phyloP scores from a whole-genome alignment of 129 eudicot genomes.

The Arctium minus region DNA sequence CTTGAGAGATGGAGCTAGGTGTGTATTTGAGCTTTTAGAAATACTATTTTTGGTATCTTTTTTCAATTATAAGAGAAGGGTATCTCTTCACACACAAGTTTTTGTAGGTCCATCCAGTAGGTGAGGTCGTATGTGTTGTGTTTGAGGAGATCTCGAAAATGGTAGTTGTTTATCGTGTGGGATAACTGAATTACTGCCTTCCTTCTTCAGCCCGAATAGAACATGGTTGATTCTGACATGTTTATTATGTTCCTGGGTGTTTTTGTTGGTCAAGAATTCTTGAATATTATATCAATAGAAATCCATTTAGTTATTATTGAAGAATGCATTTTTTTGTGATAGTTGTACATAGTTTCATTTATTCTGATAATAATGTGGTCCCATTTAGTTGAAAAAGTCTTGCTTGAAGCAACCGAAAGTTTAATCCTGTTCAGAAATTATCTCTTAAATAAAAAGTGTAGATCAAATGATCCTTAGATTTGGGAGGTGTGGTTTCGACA shows the following conservation, averaged over 20 bases:
- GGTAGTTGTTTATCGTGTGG: no score
- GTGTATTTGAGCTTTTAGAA: neutral
- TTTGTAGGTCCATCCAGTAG: no score
- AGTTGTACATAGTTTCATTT: neutral
- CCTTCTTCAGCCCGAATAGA: no score
- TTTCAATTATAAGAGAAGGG: neutral
- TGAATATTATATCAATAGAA: neutral
- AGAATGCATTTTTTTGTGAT: neutral
- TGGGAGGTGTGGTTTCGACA: neutral
- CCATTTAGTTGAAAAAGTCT: neutral
- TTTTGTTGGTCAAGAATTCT: no score
- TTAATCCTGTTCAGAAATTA: no score
- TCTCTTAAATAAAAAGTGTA: no score
- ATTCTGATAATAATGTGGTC: neutral
- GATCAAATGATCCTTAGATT: neutral
- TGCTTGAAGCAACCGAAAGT: no score
- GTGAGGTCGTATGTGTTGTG: no score
- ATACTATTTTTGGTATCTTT: neutral
- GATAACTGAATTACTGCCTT: no score
- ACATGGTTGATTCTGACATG: no score
- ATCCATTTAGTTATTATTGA: neutral
- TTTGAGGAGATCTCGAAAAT: no score
- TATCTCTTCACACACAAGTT: neutral
- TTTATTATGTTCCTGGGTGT: no score
- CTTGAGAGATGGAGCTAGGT: neutral